Evolutionary conservation across 257 asterid genomes (phyloP), one percentile per base, ranked within the genome.

Genomic region (Fraxinus quadrangulata): DNA sequence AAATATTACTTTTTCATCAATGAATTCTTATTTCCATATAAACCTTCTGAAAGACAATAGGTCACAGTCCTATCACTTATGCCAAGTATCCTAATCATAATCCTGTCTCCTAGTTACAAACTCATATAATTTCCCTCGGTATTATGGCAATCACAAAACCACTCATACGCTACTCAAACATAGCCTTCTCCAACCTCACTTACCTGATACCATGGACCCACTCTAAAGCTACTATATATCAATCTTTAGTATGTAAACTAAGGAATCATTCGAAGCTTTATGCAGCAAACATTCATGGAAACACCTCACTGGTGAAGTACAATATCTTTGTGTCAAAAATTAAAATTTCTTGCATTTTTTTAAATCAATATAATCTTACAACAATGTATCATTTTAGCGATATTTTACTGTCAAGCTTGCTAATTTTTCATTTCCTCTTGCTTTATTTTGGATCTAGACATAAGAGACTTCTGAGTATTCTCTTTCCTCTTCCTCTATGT

Each of bases 151-250:
- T 72, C 37, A 37, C 51, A 73, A 39, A 70, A 72, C 77, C 72
- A 69, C 71, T 74, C 54, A 28, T 59, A 19, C 16, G 75, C 80
- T 5, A 75, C 45, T 75, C 24, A 31, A 75, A 36, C 37, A 49
- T 47, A 69, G 49, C 56, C 14, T 19, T 54, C 63, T n/a, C 66
- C 66, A 17, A 17, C 66, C 33, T 63, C 16, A 26, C 17, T 9
- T 63, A 63, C 6, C 34, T 3, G 9, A 54, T 16, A 54, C 26
- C 28, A n/a, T 23, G 26, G 12, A 21, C 14, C 33, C 68, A 61
- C 68, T 61, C 12, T 61, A 61, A 61, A 21, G 31, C 31, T 61
- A 61, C 68, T 61, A 1, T 24, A 23, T 24, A 7, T 21, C 68
- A 21, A 61, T 61, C 33, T 63, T 24, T 10, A 63, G 36, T 12